Base-by-base conservation (phyloP, 2,329 filamentous ascomycete genomes). In the Botrytis deweyae region DNA sequence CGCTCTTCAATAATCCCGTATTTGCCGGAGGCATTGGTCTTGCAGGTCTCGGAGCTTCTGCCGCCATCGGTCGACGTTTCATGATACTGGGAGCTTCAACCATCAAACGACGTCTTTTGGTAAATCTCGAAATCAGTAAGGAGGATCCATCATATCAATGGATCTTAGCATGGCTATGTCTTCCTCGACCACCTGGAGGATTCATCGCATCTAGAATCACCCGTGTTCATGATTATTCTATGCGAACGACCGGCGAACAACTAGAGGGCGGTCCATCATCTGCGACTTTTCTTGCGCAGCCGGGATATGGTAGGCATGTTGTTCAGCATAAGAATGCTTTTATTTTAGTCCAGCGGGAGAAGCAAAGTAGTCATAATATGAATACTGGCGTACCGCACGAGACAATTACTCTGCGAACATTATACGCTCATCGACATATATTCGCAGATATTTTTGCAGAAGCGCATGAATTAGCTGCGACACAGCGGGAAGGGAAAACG, bases 91-190 rank as follows among this genome's bases (percentile, higher is more conserved):
- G 90, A 72, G 90, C 91, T n/a, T 88, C 88, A 62, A 87, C 97
- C 73, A 84, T 97, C 74, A 92, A 93, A 68, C 91, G 92, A 71
- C 93, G 95, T 67, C 90, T 99, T 84, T 90, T 99, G 44, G 93
- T 98, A 79, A 94, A 98, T 80, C 90, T 99, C 79, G 96, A 99
- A 83, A 97, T 99, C 83, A 95, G 93, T 82, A 93, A 94, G 81
- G 93, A 95, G 79, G 96, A 99, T 83, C 90, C 94, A 63, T 95
- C 95, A 2, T 99, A 98, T 82, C 91, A 91, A 59, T 98, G 95
- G 95, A 90, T 99, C 61, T 87, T 99, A 16, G 91, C 95, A 77
- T 99, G 96, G 95, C 92, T 99, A 82, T 95, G 94, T 10, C 88
- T 93, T 73, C 93, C 94, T 77, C 93, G 94, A 70, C 87, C 90